Conservation (phyloP, 768 basidiomycete species). For the Mycena rebaudengoi region DNA sequence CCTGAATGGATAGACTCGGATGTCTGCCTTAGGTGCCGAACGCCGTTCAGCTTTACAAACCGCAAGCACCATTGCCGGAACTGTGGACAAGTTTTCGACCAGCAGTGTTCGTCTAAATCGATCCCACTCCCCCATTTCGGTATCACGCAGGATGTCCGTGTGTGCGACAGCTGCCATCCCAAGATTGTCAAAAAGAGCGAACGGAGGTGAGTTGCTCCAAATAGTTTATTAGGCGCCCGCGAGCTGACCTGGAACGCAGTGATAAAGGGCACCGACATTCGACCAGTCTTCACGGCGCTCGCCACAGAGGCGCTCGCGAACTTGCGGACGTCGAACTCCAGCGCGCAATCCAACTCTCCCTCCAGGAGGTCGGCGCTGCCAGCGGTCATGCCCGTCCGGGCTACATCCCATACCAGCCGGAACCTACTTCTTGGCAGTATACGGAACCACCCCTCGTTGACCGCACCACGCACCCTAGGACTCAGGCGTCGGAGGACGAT, state of each 20-base stretch:
- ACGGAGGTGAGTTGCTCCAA: conserved; percentile 55
- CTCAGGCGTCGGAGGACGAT: conserved; percentile 72
- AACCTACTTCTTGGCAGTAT: conserved; percentile 60
- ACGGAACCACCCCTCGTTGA: conserved; percentile 80
- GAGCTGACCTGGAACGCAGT: conserved; percentile 29
- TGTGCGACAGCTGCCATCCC: conserved; percentile 90
- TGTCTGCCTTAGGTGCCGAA: conserved; percentile 91
- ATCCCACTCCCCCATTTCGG: conserved; percentile 93
- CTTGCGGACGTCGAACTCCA: conserved; percentile 88
- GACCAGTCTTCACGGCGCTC: conserved; percentile 59
- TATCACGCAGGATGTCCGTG: conserved; percentile 90
- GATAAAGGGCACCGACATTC: conserved; percentile 64
- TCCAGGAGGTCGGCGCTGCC: conserved; percentile 75
- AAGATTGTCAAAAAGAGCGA: conserved; percentile 77
- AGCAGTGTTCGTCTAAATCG: conserved; percentile 86
- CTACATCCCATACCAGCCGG: conserved; percentile 74
- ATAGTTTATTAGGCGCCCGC: not conserved
- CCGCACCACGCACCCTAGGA: conserved; percentile 52
- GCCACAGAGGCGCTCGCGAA: conserved; percentile 67
- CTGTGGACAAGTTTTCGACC: conserved; percentile 97
- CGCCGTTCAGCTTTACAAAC: conserved; percentile 92
- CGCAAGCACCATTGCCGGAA: conserved; percentile 98
- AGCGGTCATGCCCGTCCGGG: conserved; percentile 62
- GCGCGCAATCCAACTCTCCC: conserved; percentile 90
- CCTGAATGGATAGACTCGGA: conserved; percentile 99